phyloP scores from a whole-genome alignment of 2,329 filamentous ascomycete genomes.

The Fusarium sp. region DNA sequence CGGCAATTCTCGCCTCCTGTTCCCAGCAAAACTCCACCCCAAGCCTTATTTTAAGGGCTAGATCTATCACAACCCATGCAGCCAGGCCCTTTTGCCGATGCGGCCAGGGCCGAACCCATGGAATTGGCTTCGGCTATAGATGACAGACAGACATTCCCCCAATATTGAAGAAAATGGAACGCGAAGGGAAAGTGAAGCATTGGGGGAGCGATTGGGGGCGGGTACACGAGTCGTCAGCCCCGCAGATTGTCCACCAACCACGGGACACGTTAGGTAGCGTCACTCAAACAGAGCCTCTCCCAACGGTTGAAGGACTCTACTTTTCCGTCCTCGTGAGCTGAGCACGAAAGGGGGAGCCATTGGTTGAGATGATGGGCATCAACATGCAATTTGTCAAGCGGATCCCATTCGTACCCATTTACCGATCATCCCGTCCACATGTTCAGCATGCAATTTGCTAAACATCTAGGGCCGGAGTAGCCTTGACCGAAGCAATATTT shows the following conservation, averaged over 20 bases:
- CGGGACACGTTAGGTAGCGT: constrained; percentile 17
- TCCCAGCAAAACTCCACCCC: constrained; percentile 11
- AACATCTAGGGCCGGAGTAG: neutral
- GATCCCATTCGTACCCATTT: neutral
- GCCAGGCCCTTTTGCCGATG: constrained; percentile 4
- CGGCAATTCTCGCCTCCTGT: constrained; percentile 18
- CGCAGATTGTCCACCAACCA: constrained; percentile 42
- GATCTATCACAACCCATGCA: constrained; percentile 32
- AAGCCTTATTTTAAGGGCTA: constrained; percentile 9
- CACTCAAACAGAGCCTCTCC: constrained; percentile 21
- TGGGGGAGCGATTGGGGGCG: constrained; percentile 41
- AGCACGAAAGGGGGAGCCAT: neutral
- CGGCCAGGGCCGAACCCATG: constrained; percentile 27
- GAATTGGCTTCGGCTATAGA: constrained; percentile 18
- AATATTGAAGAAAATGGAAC: constrained; percentile 35
- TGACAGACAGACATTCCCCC: constrained; percentile 22
- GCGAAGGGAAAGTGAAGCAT: constrained; percentile 16
- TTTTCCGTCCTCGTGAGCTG: neutral
- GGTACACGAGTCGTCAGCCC: constrained; percentile 22
- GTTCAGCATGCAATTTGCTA: neutral
- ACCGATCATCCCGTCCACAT: neutral
- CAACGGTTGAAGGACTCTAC: neutral
- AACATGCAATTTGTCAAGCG: neutral
- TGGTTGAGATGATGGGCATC: neutral
- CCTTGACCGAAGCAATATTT: neutral